A percentile compares a stretch with the other conserved stretches of the same genome.
phyloP scores from a whole-genome alignment of 345 rosid genomes.

The Syzygium aromaticum region DNA sequence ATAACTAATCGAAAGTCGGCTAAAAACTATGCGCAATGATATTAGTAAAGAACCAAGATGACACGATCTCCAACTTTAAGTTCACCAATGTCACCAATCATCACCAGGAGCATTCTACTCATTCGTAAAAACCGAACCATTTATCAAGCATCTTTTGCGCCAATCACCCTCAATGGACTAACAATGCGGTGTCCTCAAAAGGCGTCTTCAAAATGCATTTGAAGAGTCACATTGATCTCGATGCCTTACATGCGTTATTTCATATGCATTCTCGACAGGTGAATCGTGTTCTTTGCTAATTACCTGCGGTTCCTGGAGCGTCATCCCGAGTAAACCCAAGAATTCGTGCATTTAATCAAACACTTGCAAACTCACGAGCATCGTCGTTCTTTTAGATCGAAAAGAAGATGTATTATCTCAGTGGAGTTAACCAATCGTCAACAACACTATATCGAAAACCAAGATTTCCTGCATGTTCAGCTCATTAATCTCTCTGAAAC shows the following conservation, averaged over 20 bases:
- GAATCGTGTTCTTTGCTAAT: background rate
- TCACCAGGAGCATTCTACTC: background rate
- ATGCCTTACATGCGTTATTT: background rate
- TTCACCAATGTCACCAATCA: background rate
- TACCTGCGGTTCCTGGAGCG: background rate
- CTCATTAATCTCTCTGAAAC: background rate
- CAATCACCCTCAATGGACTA: background rate
- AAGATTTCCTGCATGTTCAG: background rate
- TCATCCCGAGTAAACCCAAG: background rate
- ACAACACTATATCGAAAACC: background rate
- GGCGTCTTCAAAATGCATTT: background rate
- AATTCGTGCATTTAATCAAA: background rate
- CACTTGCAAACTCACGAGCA: background rate
- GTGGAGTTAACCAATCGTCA: background rate
- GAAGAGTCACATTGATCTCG: background rate
- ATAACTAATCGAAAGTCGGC: background rate
- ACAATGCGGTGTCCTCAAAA: accelerated
- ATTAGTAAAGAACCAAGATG: background rate
- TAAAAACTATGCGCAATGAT: no score
- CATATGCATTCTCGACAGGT: background rate
- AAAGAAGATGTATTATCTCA: background rate
- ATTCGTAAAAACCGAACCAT: background rate
- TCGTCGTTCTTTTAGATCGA: background rate
- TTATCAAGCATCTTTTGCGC: background rate
- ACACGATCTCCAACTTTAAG: background rate